These are phyloP conservation scores for Epichloe typhina DNA, from an alignment of 2,329 filamentous ascomycete genomes.

Conservation along the genomic window DNA sequence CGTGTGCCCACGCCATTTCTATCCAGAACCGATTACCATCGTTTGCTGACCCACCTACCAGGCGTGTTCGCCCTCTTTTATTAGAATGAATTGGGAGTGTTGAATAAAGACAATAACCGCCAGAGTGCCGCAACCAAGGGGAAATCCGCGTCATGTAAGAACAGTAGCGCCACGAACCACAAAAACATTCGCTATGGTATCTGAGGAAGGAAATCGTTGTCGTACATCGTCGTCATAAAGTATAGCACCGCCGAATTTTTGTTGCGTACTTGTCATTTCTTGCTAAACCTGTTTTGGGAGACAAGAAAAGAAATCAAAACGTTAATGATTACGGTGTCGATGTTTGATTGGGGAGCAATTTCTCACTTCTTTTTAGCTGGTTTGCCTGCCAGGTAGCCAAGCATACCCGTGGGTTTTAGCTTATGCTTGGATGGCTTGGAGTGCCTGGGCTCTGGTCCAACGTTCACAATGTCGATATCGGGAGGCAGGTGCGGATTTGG, in stretches of 20 bases:
- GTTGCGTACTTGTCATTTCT: constrained; percentile 6
- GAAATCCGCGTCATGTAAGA: neutral
- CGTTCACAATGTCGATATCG: constrained; percentile 10
- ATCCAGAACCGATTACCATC: neutral
- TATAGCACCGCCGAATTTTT: neutral
- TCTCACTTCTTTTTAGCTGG: constrained; percentile 13
- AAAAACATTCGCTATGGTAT: constrained; percentile 9
- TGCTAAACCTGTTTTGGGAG: constrained; percentile 6
- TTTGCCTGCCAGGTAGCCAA: constrained; percentile 10
- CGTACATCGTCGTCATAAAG: constrained; percentile 5
- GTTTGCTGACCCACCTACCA: neutral
- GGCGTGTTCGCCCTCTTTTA: constrained; percentile 1
- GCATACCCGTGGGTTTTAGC: constrained; percentile 8
- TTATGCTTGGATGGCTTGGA: constrained; percentile 8
- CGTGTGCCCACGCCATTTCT: neutral
- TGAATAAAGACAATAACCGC: constrained; percentile 1
- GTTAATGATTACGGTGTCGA: neutral
- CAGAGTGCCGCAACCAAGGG: neutral
- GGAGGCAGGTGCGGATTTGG: constrained; percentile 1
- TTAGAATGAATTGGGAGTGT: neutral
- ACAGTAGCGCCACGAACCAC: neutral
- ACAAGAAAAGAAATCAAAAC: neutral
- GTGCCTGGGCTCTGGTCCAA: constrained; percentile 4
- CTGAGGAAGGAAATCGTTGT: constrained; percentile 4
- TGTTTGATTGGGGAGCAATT: neutral